Conservation (phyloP, 495 filamentous ascomycete genomes). For the Daldinia bambusicola region DNA sequence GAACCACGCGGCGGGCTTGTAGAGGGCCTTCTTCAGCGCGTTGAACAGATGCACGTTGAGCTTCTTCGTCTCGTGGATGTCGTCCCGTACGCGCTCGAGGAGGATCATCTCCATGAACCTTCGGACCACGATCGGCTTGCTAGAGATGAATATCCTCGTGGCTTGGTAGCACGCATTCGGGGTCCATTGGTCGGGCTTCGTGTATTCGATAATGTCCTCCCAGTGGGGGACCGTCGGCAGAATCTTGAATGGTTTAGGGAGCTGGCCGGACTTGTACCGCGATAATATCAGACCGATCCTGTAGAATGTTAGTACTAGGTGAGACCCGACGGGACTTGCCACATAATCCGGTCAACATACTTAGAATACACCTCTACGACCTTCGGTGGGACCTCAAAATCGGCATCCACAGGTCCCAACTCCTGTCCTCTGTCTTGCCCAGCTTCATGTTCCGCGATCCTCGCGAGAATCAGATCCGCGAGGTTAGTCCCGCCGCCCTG, state of each 20-base stretch:
- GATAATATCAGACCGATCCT: constrained; percentile 89
- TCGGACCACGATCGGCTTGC: constrained; percentile 78
- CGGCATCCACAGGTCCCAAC: constrained; percentile 67
- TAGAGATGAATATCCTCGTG: constrained; percentile 87
- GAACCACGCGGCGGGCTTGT: constrained; percentile 97
- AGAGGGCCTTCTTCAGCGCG: constrained; percentile 88
- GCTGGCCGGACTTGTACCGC: constrained; percentile 91
- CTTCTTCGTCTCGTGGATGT: constrained; percentile 76
- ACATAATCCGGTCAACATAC: constrained; percentile 54
- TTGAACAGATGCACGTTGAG: constrained; percentile 96
- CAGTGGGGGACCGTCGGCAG: constrained; percentile 90
- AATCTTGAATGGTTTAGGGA: constrained; percentile 98
- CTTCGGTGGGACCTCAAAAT: constrained; percentile 87
- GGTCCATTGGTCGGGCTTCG: constrained; percentile 85
- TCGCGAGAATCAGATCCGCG: constrained; percentile 89
- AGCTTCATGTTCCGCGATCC: constrained; percentile 92
- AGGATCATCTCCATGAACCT: constrained; percentile 82
- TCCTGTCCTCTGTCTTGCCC: constrained; percentile 58
- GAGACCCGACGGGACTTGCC: not conserved
- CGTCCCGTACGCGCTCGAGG: constrained; percentile 86
- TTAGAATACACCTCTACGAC: constrained; percentile 94
- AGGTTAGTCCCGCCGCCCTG: constrained; percentile 76
- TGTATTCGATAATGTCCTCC: constrained; percentile 86
- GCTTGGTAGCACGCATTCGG: constrained; percentile 86
- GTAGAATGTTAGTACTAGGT: constrained; percentile 26